These are phyloP conservation scores for Papiliotrema fonsecae DNA, from an alignment of 1,284 basidiomycete genomes.

Conservation along the genomic window DNA sequence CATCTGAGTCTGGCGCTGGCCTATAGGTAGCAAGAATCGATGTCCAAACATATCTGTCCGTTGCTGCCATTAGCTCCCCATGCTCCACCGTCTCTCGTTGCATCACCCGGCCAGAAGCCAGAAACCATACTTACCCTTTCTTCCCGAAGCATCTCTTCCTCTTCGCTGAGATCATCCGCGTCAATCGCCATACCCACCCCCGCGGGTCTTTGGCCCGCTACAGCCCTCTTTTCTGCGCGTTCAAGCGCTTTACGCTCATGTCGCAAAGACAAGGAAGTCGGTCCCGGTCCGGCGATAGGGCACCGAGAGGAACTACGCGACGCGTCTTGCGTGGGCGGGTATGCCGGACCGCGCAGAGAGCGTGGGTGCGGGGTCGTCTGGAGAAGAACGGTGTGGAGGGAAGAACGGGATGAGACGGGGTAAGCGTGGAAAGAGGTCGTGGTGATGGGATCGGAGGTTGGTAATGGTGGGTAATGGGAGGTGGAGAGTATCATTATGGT, in stretches of 20 bases:
- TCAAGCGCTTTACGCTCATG: conserved; percentile 1
- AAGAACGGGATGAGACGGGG: conserved; percentile 21
- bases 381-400: conserved; percentile 16
- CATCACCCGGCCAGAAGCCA: too few relatives aligned
- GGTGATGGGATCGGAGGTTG: conserved; percentile 12
- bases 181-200: conserved; percentile 29
- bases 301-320: not conserved
- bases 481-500: not conserved
- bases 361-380: not conserved
- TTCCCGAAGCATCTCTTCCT: conserved; percentile 34
- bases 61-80: conserved; percentile 8
- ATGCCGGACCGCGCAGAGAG: not conserved
- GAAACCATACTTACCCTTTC: conserved; percentile 34
- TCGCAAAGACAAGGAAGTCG: not conserved
- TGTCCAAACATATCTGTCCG: conserved; percentile 39
- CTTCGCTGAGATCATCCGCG: conserved; percentile 32
- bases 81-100: too few relatives aligned
- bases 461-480: conserved; percentile 10
- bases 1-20: conserved; percentile 40
- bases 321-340: not conserved
- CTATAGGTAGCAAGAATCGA: conserved; percentile 41
- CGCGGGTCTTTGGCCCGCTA: conserved; percentile 27
- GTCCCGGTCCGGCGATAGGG: not conserved
- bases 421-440: conserved; percentile 33
- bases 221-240: conserved; percentile 25